phyloP scores from a whole-genome alignment of 345 rosid species.

The Camelina sativa region DNA sequence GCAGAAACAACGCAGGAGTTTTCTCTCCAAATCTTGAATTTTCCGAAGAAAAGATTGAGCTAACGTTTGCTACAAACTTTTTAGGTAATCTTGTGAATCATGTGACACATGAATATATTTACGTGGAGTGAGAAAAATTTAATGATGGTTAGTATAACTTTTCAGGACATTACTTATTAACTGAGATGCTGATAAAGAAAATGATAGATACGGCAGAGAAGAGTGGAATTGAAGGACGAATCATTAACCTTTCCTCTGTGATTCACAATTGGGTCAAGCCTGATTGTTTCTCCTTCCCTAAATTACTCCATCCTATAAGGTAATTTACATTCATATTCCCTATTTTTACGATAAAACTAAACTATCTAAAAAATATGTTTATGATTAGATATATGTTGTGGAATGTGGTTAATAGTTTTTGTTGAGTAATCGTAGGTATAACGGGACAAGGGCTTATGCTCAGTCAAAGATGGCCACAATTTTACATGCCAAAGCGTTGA shows the following conservation, averaged over 20 bases:
- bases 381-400: neutral
- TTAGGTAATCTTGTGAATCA: conserved; percentile 55
- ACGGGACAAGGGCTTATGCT: conserved; percentile 89
- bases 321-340: conserved; percentile 39
- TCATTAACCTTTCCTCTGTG: conserved; percentile 89
- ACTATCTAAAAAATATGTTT: neutral
- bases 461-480: conserved; percentile 85
- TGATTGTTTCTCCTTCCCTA: conserved; percentile 63
- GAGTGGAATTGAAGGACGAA: conserved; percentile 80
- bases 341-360: neutral
- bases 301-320: conserved; percentile 74
- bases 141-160: conserved; percentile 25
- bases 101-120: neutral
- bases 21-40: conserved; percentile 83
- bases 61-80: conserved; percentile 93
- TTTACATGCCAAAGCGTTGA: conserved; percentile 82
- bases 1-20: conserved; percentile 94
- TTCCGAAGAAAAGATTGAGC: conserved; percentile 92
- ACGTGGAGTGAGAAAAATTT: conserved; percentile 4
- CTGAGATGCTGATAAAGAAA: conserved; percentile 75
- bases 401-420: neutral
- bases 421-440: conserved; percentile 52
- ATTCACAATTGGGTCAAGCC: conserved; percentile 86
- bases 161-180: conserved; percentile 86
- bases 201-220: conserved; percentile 79